These are phyloP conservation scores for Epichloe festucae DNA, from an alignment of 2,329 filamentous ascomycete species.

Conservation along the genomic window DNA sequence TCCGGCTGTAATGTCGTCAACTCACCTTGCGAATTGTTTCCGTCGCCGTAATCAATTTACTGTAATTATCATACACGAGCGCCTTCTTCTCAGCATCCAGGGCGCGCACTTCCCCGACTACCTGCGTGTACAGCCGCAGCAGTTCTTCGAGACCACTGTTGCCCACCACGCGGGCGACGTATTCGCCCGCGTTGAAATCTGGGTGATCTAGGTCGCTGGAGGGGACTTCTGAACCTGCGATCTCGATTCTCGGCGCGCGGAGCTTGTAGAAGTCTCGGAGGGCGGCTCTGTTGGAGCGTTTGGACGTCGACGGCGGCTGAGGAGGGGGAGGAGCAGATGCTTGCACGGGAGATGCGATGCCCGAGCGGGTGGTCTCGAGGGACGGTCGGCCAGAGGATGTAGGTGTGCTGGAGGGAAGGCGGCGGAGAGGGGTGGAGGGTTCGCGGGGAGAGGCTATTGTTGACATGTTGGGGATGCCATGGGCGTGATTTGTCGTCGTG, in stretches of 20 bases:
- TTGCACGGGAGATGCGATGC: slow-evolving; percentile 36
- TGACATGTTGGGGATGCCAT: slow-evolving; percentile 33
- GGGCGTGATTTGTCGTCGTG: not conserved
- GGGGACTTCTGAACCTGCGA: slow-evolving; percentile 42
- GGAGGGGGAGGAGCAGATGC: slow-evolving; percentile 26
- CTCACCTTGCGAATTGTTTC: slow-evolving; percentile 75
- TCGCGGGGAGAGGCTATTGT: slow-evolving; percentile 53
- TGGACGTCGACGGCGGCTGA: slow-evolving; percentile 23
- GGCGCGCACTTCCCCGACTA: slow-evolving; percentile 71
- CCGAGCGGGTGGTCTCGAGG: slow-evolving; percentile 51
- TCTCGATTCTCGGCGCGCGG: slow-evolving; percentile 30
- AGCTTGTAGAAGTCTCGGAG: slow-evolving; percentile 93
- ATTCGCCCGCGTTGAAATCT: slow-evolving; percentile 60
- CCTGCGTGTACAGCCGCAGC: slow-evolving; percentile 54
- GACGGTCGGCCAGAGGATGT: slow-evolving; percentile 66
- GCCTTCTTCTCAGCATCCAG: slow-evolving; percentile 95
- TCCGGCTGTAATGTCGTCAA: not conserved
- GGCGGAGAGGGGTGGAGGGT: slow-evolving; percentile 41
- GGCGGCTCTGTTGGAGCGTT: slow-evolving; percentile 64
- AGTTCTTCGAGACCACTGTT: slow-evolving; percentile 54
- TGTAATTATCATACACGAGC: slow-evolving; percentile 96
- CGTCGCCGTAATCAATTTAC: slow-evolving; percentile 89
- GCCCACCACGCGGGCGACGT: slow-evolving; percentile 48
- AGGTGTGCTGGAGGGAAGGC: slow-evolving; percentile 46
- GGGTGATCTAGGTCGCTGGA: slow-evolving; percentile 60